These are phyloP conservation scores for Obba rivulosa DNA, from an alignment of 768 basidiomycete species.

Conservation along the genomic window DNA sequence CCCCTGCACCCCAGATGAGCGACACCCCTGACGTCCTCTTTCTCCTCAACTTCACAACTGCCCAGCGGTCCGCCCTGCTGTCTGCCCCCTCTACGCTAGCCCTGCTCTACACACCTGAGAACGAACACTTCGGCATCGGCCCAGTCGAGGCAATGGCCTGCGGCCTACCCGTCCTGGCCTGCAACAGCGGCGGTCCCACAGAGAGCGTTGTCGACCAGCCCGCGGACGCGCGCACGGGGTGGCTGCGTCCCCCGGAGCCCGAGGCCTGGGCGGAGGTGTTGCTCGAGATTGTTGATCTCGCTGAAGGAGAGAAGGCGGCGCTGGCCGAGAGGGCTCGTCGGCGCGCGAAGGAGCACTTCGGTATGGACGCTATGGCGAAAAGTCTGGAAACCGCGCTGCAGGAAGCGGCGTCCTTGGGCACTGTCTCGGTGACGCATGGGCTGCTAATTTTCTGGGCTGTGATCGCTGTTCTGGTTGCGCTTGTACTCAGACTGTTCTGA, in stretches of 20 bases:
- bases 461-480: constrained; percentile 5
- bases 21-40: constrained; percentile 66
- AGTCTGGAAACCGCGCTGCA: constrained; percentile 50
- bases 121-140: constrained; percentile 97
- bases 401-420: constrained; percentile 54
- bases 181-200: constrained; percentile 82
- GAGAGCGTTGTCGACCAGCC: constrained; percentile 66
- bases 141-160: constrained; percentile 94
- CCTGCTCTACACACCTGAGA: constrained; percentile 87
- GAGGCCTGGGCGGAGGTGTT: constrained; percentile 70
- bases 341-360: constrained; percentile 64
- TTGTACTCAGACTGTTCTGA: neutral
- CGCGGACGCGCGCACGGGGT: constrained; percentile 59
- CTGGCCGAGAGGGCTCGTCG: constrained; percentile 51
- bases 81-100: constrained; percentile 58
- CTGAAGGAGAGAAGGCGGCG: constrained; percentile 33
- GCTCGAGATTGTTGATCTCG: constrained; percentile 47
- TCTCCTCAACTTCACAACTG: constrained; percentile 85
- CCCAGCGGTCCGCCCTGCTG: constrained; percentile 80
- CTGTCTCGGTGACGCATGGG: constrained; percentile 15
- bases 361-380: constrained; percentile 69
- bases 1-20: constrained; percentile 35
- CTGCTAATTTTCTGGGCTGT: constrained; percentile 5
- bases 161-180: constrained; percentile 85
- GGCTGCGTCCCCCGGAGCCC: constrained; percentile 60